These are phyloP conservation scores for Ascochyta pisi DNA, from an alignment of 2,329 filamentous ascomycete genomes.

Conservation along the genomic window DNA sequence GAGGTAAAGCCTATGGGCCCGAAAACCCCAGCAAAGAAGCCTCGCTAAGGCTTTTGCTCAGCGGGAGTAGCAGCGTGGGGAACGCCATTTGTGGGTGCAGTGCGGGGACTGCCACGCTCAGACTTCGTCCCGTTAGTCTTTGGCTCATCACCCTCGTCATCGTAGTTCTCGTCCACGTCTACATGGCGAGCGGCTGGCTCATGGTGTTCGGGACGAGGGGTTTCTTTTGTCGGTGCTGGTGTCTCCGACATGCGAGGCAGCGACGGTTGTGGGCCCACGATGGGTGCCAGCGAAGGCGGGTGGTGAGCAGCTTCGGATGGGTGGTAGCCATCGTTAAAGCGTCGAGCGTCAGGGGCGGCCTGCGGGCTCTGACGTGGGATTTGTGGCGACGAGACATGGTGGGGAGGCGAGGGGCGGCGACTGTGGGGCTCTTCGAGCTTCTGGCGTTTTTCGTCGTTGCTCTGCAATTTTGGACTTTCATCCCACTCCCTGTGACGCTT, in stretches of 20 bases:
- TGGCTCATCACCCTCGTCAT: slow-evolving; percentile 90
- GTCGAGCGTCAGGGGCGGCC: slow-evolving; percentile 65
- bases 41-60: slow-evolving; percentile 44
- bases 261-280: slow-evolving; percentile 48
- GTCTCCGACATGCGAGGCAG: slow-evolving; percentile 60
- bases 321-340: slow-evolving; percentile 80
- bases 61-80: slow-evolving; percentile 44
- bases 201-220: slow-evolving; percentile 55
- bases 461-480: slow-evolving; percentile 79
- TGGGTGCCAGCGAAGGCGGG: slow-evolving; percentile 66
- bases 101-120: slow-evolving; percentile 54
- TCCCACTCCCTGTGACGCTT: slow-evolving; percentile 96
- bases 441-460: slow-evolving; percentile 85
- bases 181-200: slow-evolving; percentile 94
- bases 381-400: slow-evolving; percentile 62
- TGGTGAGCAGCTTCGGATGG: slow-evolving; percentile 93
- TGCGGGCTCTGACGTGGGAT: slow-evolving; percentile 76
- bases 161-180: slow-evolving; percentile 97
- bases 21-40: not conserved
- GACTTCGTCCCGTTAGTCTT: slow-evolving; percentile 57
- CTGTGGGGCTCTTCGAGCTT: slow-evolving; percentile 84
- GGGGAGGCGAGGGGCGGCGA: slow-evolving; percentile 64
- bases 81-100: slow-evolving; percentile 42
- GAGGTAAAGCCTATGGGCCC: not conserved
- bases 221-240: slow-evolving; percentile 21